phyloP scores from a whole-genome alignment of 768 basidiomycete species.

The Kwoniella bestiolae region DNA sequence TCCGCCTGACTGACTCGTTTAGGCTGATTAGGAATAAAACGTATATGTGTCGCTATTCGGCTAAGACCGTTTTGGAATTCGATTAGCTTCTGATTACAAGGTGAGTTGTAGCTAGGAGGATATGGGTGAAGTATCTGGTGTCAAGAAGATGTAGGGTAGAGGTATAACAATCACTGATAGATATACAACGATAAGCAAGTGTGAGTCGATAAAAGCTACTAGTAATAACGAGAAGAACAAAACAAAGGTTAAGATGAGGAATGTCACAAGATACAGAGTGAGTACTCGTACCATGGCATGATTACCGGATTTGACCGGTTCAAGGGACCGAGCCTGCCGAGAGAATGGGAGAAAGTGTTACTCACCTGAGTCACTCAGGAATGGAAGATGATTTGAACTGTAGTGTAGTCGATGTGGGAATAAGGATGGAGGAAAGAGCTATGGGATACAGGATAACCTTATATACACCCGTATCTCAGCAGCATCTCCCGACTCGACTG shows the following conservation, averaged over 20 bases:
- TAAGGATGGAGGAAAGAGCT: not conserved
- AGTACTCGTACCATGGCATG: not conserved
- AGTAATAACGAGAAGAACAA: no score
- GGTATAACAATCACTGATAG: no score
- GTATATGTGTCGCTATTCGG: constrained; percentile 8
- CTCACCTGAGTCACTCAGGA: not conserved
- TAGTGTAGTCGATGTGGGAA: not conserved
- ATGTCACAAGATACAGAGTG: no score
- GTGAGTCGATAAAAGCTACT: no score
- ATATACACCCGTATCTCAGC: not conserved
- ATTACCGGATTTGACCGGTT: constrained; percentile 5
- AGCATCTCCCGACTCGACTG: not conserved
- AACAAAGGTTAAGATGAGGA: no score
- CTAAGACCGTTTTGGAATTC: not conserved
- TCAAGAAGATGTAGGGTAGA: no score
- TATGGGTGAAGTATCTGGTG: no score
- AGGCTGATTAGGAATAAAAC: not conserved
- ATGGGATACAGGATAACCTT: not conserved
- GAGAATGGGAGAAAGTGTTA: not conserved
- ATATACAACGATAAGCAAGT: no score
- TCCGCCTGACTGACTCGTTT: not conserved
- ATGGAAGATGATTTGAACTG: not conserved
- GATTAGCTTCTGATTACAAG: not conserved
- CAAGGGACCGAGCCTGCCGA: not conserved
- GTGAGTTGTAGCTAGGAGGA: no score